phyloP scores from a whole-genome alignment of 1,139 yeast genomes.

The Candida pseudoviswanathii region DNA sequence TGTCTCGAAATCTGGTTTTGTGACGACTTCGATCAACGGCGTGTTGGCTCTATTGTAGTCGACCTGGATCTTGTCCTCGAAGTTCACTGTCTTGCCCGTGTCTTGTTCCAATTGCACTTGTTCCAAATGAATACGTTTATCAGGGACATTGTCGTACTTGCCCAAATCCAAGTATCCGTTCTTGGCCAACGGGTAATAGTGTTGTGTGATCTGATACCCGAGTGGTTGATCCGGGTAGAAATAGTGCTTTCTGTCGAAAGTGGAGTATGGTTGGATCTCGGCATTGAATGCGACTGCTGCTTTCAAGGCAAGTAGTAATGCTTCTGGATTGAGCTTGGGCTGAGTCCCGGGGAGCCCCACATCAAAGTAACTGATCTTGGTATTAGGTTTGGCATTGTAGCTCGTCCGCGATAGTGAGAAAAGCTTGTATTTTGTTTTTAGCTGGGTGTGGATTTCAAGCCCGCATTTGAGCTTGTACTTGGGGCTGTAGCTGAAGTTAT shows the following conservation, averaged over 20 bases:
- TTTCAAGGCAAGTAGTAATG: conserved; percentile 67
- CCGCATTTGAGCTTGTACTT: conserved; percentile 71
- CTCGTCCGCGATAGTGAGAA: conserved; percentile 63
- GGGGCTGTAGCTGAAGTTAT: conserved; percentile 14
- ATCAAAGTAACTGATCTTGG: conserved; percentile 77
- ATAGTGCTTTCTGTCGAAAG: conserved; percentile 93
- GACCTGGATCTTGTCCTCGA: conserved; percentile 47
- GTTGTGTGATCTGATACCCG: conserved; percentile 96
- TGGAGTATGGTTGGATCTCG: conserved; percentile 54
- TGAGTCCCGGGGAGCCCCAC: conserved; percentile 92
- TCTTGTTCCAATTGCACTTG: conserved; percentile 93
- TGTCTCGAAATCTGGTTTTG: conserved; percentile 80
- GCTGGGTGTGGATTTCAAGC: conserved; percentile 89
- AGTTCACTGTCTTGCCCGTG: conserved; percentile 74
- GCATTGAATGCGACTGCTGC: conserved; percentile 75
- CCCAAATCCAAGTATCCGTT: conserved; percentile 59
- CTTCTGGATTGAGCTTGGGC: conserved; percentile 79
- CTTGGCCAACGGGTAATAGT: conserved; percentile 75
- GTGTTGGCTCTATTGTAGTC: conserved; percentile 86
- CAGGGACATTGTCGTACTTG: conserved; percentile 55
- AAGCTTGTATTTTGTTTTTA: conserved; percentile 70
- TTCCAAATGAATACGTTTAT: conserved; percentile 53
- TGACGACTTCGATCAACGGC: conserved; percentile 88
- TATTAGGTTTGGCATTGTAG: conserved; percentile 62
- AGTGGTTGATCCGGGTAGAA: conserved; percentile 96